These are phyloP conservation scores for Mycena floridula DNA, from an alignment of 768 basidiomycete genomes.

Conservation along the genomic window DNA sequence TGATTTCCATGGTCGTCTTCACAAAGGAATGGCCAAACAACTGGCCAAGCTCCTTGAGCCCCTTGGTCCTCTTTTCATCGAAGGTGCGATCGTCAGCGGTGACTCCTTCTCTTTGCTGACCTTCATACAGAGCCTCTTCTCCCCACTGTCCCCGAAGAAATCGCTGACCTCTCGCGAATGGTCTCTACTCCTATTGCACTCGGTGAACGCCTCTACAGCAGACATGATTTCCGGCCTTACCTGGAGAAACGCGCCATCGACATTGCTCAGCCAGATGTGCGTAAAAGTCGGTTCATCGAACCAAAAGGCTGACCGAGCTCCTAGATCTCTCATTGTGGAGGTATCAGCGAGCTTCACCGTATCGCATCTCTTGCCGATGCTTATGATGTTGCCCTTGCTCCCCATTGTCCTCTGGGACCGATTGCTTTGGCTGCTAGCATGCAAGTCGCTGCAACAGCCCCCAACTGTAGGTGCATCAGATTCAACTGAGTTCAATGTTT, in stretches of 20 bases:
- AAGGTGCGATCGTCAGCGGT: slow-evolving; percentile 30
- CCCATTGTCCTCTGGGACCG: slow-evolving; percentile 69
- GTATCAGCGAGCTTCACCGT: slow-evolving; percentile 51
- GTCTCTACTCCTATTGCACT: slow-evolving; percentile 56
- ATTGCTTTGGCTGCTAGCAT: slow-evolving; percentile 68
- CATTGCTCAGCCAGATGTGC: slow-evolving; percentile 66
- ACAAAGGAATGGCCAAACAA: slow-evolving; percentile 66
- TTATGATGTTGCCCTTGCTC: slow-evolving; percentile 68
- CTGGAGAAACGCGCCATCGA: slow-evolving; percentile 59
- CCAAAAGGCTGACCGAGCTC: neutral
- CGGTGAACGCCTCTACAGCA: slow-evolving; percentile 58
- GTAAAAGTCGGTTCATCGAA: neutral
- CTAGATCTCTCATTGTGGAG: slow-evolving; percentile 56
- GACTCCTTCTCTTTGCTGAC: neutral
- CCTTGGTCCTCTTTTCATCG: slow-evolving; percentile 57
- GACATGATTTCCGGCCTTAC: slow-evolving; percentile 59
- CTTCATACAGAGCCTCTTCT: slow-evolving; percentile 52
- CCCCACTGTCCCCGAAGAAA: slow-evolving; percentile 54
- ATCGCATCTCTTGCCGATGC: slow-evolving; percentile 57
- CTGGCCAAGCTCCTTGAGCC: slow-evolving; percentile 57
- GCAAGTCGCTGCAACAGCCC: slow-evolving; percentile 51
- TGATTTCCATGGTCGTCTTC: slow-evolving; percentile 67
- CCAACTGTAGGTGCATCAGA: slow-evolving; percentile 42
- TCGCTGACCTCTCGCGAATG: slow-evolving; percentile 47
- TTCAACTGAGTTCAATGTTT: neutral